Base-by-base conservation (phyloP, 495 filamentous ascomycete genomes). In the Chaetomidium leptoderma region DNA sequence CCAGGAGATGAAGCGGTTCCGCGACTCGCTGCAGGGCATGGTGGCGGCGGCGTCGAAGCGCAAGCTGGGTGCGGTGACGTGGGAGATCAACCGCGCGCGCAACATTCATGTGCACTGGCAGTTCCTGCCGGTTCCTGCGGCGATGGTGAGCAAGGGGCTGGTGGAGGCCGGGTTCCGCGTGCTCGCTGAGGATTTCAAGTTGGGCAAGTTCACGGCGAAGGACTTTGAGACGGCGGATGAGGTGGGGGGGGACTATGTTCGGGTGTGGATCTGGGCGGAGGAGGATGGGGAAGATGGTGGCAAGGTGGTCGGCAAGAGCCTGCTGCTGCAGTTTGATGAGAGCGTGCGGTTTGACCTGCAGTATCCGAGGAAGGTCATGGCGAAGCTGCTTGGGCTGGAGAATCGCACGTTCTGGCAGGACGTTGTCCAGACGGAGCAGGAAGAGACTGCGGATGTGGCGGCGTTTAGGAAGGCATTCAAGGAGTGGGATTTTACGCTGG, bases 21-120 rank as follows among this genome's bases (percentile, higher is more conserved):
- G 86, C 33, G 68, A 75, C 35, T 74, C 87, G 0, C 70, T 97
- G 30, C 89, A 92, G 58, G 67, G 70, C 30, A 93, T 96, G 87
- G 67, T 81, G 6, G 66, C 79, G 2, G 63, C 70, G 81, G 49
- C 72, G 67, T 79, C 74, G 9, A 72, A 75, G 60, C 70, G 77
- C 65, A 72, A 75, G 57, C 77, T 95, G 4, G 92, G 91, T 27
- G 81, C 87, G 9, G 89, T 97, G 3, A 92, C 91, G 0, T 98
- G 90, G 81, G 92, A 97, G 73, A 86, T 98, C 61, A 89, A 83
- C 64, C 83, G 91, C 17, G 75, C 73, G 3, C 77, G 78, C 11
- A 90, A 90, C 23, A 86, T 97, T 51, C 93, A 98, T 67, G 78
- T 82, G 0, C 93, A 96, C 66, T 97, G 92, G 93, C 93, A 98